Conservation (phyloP, 1,139 yeast genomes). For the Suhomyces atakaporum region DNA sequence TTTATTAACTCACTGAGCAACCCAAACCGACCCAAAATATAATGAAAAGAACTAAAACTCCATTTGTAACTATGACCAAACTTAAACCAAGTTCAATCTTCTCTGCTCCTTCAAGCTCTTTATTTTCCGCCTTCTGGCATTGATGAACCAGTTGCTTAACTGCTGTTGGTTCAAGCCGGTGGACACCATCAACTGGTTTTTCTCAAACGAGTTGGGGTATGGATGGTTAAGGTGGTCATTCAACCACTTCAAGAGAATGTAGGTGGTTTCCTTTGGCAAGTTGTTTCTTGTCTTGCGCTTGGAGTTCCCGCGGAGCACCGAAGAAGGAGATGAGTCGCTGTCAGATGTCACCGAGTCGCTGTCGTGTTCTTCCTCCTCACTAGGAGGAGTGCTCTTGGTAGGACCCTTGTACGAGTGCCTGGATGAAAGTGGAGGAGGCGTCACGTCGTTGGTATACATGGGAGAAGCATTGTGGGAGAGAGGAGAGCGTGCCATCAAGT, state of each 20-base stretch:
- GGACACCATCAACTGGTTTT: conserved; percentile 70
- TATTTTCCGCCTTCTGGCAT: conserved; percentile 86
- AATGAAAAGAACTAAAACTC: no score
- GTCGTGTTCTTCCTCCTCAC: conserved; percentile 12
- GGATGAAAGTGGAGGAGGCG: conserved; percentile 17
- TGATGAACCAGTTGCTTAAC: conserved; percentile 94
- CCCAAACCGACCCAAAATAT: conserved; percentile 5
- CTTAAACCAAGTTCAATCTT: conserved; percentile 23
- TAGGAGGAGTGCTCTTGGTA: conserved; percentile 6
- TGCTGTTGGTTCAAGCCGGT: conserved; percentile 93
- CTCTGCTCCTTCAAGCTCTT: conserved; percentile 47
- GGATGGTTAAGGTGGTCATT: conserved; percentile 87
- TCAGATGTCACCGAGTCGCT: conserved; percentile 8
- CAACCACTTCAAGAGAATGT: conserved; percentile 79
- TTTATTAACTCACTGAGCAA: no score
- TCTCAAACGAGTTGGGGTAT: conserved; percentile 90
- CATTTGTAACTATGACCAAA: conserved; percentile 3
- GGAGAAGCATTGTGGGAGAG: conserved; percentile 19
- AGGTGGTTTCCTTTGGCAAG: conserved; percentile 87
- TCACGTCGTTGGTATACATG: conserved; percentile 15
- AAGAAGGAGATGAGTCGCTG: conserved; percentile 9
- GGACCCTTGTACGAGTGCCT: conserved; percentile 11
- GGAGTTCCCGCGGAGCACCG: conserved; percentile 13
- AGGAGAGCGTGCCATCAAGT: conserved; percentile 15
- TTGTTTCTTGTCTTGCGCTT: conserved; percentile 64